Base-by-base conservation (phyloP, 106 monocot genomes). In the Xerophyta viscosa region DNA sequence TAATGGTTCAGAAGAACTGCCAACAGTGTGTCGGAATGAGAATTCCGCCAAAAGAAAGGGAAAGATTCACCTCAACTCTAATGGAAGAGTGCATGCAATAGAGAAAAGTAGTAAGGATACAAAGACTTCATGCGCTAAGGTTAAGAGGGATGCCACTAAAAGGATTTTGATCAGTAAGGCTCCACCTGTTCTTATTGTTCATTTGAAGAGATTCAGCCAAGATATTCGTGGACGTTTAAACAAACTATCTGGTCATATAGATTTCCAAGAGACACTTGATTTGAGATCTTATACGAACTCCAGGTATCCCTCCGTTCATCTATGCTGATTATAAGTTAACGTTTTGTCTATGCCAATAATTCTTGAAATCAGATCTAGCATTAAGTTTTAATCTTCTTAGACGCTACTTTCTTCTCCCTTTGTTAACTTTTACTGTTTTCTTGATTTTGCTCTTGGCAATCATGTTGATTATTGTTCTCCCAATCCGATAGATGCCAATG, bases 151-250 rank as follows among this genome's bases (percentile, higher is more conserved):
- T 84, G 88, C 94, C 39, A 84, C 85, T 46, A 81, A 88, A 67
- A 78, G 71, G 55, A 68, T 75, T 48, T 65, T 84, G 24, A 73
- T 96, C 19, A 47, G 68, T 30, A 72, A 54, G 61, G 47, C 61
- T 5, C 94, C 94, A 52, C 69, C 56, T 42, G 53, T 88, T 41
- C 61, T 96, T 42, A 88, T 75, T 13, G 75, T 96, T 41, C 94
- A 96, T 67, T 54, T 96, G 59, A 85, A 85, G 57, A 75, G 94
- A 57, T 88, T 88, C 58, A 71, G 81, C 46, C 88, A 96, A 66
- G 88, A 96, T 73, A 41, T 46, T 50, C 77, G 80, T 61, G 93
- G 84, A 5, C 84, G 88, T 18, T 67, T 88, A 33, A 76, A 43
- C 58, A 96, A 96, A 60, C 54, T 96, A 57, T 88, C 57, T 23